Evolutionary conservation across 108 stramenopile genomes (phyloP).

Genomic region (Pseudonitzschia delicatissima): DNA sequence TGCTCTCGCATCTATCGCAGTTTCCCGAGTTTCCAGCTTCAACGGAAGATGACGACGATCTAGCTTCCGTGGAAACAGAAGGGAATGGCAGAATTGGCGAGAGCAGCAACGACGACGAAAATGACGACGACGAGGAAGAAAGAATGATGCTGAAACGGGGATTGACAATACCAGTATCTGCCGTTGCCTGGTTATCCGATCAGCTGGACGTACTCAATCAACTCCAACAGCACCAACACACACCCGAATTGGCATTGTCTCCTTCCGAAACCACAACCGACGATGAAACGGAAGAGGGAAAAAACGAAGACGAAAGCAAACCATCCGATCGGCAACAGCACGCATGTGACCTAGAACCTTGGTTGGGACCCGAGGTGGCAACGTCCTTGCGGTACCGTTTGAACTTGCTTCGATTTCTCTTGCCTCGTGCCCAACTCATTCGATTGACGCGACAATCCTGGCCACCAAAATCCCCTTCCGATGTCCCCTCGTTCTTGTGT

Average conservation of each 20-base stretch:
- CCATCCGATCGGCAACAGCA: not conserved
- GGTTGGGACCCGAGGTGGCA: not conserved
- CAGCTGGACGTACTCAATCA: slow-evolving; percentile 32
- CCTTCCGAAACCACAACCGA: not conserved
- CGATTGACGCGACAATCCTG: slow-evolving; percentile 59
- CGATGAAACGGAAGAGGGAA: not conserved
- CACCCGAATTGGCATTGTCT: not conserved
- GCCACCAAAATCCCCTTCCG: slow-evolving; percentile 37
- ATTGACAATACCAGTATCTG: slow-evolving; percentile 66
- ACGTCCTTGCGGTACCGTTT: slow-evolving; percentile 40
- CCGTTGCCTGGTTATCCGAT: slow-evolving; percentile 67
- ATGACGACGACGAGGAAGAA: slow-evolving; percentile 14
- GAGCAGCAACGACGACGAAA: not conserved
- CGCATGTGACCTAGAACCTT: not conserved
- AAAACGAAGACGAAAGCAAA: not conserved
- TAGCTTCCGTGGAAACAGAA: not conserved
- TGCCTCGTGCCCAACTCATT: slow-evolving; percentile 56
- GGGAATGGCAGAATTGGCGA: not conserved
- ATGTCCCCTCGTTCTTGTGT: not conserved
- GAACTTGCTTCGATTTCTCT: slow-evolving; percentile 42
- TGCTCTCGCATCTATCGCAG: slow-evolving; percentile 27
- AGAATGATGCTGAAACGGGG: slow-evolving; percentile 18
- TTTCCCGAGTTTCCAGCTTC: slow-evolving; percentile 10
- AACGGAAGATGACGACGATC: slow-evolving; percentile 7
- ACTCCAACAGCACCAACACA: not conserved